Evolutionary conservation across 768 basidiomycete species (phyloP).

Genomic region (Hysterangium stoloniferum): DNA sequence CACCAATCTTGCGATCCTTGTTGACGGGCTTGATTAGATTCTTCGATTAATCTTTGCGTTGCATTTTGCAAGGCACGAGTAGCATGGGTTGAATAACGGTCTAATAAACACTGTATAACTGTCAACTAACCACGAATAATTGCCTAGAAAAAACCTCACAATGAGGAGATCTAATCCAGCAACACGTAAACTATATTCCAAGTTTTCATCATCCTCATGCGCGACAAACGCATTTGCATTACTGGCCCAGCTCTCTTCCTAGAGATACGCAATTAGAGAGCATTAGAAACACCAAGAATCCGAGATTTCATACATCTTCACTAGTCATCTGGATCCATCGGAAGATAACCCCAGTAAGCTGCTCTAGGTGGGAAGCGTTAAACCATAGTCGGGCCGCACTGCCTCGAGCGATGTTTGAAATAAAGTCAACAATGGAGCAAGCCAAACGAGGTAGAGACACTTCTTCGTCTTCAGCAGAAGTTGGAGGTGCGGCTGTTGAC

Average conservation of each 20-base stretch:
- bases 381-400: conserved; percentile 64
- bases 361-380: conserved; percentile 37
- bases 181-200: conserved; percentile 72
- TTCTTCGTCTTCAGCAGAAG: conserved; percentile 65
- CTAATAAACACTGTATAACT: conserved; percentile 24
- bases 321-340: conserved; percentile 80
- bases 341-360: conserved; percentile 50
- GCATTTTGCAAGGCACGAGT: conserved; percentile 13
- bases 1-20: conserved; percentile 8
- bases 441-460: conserved; percentile 73
- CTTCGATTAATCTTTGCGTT: conserved; percentile 7
- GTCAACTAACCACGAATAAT: background rate
- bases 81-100: conserved; percentile 24
- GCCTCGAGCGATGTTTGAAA: conserved; percentile 56
- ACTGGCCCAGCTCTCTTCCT: conserved; percentile 89
- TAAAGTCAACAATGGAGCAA: conserved; percentile 74
- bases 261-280: conserved; percentile 1
- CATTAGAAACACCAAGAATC: conserved; percentile 1
- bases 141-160: conserved; percentile 32
- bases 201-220: conserved; percentile 90
- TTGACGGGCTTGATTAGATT: conserved; percentile 4
- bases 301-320: conserved; percentile 59
- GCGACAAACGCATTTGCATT: conserved; percentile 90
- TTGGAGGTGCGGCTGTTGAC: conserved; percentile 45
- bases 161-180: conserved; percentile 78